phyloP scores from a whole-genome alignment of 176 grass and related monocot genomes.

The Melocanna baccifera region DNA sequence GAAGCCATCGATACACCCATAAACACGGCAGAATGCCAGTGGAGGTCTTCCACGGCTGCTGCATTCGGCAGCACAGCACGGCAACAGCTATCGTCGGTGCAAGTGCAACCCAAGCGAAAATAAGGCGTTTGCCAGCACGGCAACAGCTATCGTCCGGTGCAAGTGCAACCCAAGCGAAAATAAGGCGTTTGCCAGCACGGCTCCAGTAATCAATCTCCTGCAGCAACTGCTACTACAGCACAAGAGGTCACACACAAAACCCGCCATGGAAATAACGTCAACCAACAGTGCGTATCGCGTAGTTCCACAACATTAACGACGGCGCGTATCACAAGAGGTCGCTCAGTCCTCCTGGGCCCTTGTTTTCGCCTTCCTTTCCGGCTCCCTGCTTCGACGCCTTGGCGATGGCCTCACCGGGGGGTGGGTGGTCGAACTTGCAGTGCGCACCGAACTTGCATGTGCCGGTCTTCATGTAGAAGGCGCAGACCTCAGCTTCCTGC shows the following conservation, averaged over 20 bases:
- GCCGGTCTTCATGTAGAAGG: constrained; percentile 84
- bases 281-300: neutral
- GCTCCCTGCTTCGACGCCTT: constrained; percentile 45
- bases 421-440: constrained; percentile 90
- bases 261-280: neutral
- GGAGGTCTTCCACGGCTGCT: neutral
- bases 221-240: neutral
- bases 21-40: neutral
- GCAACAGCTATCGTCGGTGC: neutral
- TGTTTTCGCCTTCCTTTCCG: neutral
- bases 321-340: neutral
- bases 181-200: neutral
- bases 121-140: neutral
- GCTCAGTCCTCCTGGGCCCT: neutral
- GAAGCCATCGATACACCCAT: neutral
- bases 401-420: constrained; percentile 52
- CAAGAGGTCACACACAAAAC: neutral
- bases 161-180: neutral
- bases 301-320: neutral
- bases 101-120: neutral
- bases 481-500: constrained; percentile 63
- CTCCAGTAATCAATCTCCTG: neutral
- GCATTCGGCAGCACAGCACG: neutral
- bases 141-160: neutral
- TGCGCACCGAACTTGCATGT: constrained; percentile 65